Conservation (phyloP, 139 green algal species). For the Chlamydomonas urium region DNA sequence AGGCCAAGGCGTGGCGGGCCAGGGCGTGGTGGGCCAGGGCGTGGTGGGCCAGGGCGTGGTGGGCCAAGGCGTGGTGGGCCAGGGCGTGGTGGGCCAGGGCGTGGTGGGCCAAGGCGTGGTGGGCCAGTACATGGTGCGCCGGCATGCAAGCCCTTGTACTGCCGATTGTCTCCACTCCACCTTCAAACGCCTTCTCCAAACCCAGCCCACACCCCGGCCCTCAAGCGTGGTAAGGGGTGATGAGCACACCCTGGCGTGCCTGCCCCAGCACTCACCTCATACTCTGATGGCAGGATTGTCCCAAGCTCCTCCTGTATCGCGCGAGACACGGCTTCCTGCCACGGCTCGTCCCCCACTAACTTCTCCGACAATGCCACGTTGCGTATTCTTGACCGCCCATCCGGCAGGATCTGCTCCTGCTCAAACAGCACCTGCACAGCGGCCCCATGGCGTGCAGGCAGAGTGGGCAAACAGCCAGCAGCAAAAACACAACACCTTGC, state of each 20-base stretch:
- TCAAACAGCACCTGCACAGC: slow-evolving; percentile 35
- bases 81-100: neutral
- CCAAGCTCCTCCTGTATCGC: slow-evolving; percentile 38
- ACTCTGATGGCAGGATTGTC: slow-evolving; percentile 25
- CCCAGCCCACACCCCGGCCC: neutral
- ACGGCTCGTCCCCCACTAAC: slow-evolving; percentile 31
- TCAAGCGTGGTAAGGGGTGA: neutral
- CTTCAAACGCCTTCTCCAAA: neutral
- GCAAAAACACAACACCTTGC: too few relatives aligned
- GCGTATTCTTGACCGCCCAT: slow-evolving; percentile 27
- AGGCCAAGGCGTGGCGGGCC: too few relatives aligned
- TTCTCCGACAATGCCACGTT: slow-evolving; percentile 38
- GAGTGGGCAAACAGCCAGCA: too few relatives aligned
- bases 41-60: too few relatives aligned
- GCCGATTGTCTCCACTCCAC: neutral
- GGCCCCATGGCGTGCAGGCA: neutral
- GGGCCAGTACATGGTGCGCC: neutral
- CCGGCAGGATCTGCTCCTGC: slow-evolving; percentile 42
- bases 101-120: neutral
- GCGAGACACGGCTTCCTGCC: slow-evolving; percentile 23
- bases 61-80: too few relatives aligned
- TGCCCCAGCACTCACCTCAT: slow-evolving; percentile 20
- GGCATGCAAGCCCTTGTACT: neutral
- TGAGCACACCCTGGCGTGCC: neutral
- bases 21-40: too few relatives aligned